These are phyloP conservation scores for Monilinia aucupariae DNA, from an alignment of 2,329 filamentous ascomycete genomes.

Conservation along the genomic window DNA sequence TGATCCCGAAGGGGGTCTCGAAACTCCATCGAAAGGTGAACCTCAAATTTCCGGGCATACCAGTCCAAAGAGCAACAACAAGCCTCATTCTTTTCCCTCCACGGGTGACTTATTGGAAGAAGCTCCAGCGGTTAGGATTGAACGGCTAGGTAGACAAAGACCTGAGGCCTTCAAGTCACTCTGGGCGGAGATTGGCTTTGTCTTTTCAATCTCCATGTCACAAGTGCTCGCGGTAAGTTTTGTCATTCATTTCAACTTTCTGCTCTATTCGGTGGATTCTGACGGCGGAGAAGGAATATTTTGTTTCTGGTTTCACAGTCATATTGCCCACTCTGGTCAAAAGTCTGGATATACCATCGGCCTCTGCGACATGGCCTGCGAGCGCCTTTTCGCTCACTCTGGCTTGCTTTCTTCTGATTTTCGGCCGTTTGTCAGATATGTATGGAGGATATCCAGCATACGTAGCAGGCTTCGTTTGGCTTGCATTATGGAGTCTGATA, in stretches of 20 bases:
- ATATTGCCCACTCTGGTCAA: conserved; percentile 61
- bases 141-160: conserved; percentile 52
- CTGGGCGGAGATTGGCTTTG: conserved; percentile 53
- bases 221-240: conserved; percentile 48
- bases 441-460: conserved; percentile 59
- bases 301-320: conserved; percentile 69
- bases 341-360: conserved; percentile 58
- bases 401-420: conserved; percentile 55
- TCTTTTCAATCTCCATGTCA: conserved; percentile 54
- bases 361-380: conserved; percentile 57
- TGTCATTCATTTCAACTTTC: not conserved
- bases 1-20: not conserved
- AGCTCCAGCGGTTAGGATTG: conserved; percentile 38
- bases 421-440: conserved; percentile 57
- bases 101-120: conserved; percentile 26
- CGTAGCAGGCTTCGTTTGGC: conserved; percentile 56
- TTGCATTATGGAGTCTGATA: conserved; percentile 62
- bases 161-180: conserved; percentile 47
- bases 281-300: conserved; percentile 47
- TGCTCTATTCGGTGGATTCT: not conserved
- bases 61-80: not conserved
- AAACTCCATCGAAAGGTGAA: not conserved
- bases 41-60: not conserved
- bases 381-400: conserved; percentile 54
- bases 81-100: not conserved